phyloP scores from a whole-genome alignment of 306 rosid genomes.

The Cyamopsis tetragonoloba region DNA sequence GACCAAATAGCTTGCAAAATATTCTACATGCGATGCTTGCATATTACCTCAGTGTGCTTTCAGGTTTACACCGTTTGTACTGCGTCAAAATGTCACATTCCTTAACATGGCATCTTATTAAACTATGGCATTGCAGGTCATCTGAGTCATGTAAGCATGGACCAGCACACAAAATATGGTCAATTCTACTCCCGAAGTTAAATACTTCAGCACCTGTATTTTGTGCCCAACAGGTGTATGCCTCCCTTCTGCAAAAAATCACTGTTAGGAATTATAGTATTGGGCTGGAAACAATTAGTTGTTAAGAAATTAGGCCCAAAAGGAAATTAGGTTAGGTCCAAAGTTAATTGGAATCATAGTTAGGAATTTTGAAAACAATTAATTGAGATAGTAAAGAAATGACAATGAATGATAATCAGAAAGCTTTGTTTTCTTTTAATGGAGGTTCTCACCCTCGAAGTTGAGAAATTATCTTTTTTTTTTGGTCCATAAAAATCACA shows the following conservation, averaged over 20 bases:
- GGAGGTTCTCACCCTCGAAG: too few species aligned
- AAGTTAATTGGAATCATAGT: too few species aligned
- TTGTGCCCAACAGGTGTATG: constrained; percentile 93
- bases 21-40: neutral
- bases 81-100: constrained; percentile 83
- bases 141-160: constrained; percentile 67
- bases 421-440: too few species aligned
- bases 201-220: constrained; percentile 88
- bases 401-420: too few species aligned
- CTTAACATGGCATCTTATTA: constrained; percentile 67
- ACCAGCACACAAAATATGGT: constrained; percentile 82
- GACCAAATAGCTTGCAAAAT: constrained; percentile 4
- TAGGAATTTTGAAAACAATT: too few species aligned
- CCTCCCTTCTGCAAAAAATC: constrained; percentile 61
- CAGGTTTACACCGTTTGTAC: constrained; percentile 87
- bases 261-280: too few species aligned
- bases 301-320: too few species aligned
- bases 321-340: too few species aligned
- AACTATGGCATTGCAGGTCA: constrained; percentile 60
- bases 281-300: too few species aligned
- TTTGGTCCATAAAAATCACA: too few species aligned
- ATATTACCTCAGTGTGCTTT: constrained; percentile 61
- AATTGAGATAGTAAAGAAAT: too few species aligned
- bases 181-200: constrained; percentile 88
- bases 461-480: too few species aligned